Conservation (phyloP, 768 basidiomycete species). For the Russula compacta region DNA sequence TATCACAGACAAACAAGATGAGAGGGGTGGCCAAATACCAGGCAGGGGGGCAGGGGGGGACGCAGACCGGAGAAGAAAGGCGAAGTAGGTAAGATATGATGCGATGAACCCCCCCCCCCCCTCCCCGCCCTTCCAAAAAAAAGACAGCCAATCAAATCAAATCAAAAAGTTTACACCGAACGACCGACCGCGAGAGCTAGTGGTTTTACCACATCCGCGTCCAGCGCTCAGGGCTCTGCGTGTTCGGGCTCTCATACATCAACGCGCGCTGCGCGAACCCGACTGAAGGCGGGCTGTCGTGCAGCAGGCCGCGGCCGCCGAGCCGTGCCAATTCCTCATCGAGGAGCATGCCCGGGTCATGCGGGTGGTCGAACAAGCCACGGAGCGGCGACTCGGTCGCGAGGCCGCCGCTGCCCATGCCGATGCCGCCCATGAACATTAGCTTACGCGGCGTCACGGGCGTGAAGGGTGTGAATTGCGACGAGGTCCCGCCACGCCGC, state of each 20-base stretch:
- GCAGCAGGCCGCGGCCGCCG: conserved; percentile 26
- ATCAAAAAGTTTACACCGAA: neutral
- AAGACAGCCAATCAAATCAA: neutral
- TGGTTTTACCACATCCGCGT: conserved; percentile 24
- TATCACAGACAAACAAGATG: neutral
- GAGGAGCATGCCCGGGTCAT: conserved; percentile 56
- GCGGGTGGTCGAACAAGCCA: conserved; percentile 60
- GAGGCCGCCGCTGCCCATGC: neutral
- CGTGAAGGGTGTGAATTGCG: conserved; percentile 21
- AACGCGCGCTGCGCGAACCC: conserved; percentile 54
- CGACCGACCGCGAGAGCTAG: neutral
- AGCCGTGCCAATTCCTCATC: conserved; percentile 62
- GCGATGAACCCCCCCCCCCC: no score
- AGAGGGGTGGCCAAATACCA: neutral
- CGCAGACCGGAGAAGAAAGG: neutral
- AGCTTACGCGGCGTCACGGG: conserved; percentile 40
- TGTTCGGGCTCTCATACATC: conserved; percentile 68
- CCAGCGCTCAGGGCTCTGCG: conserved; percentile 47
- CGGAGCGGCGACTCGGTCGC: conserved; percentile 36
- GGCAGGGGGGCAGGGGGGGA: neutral
- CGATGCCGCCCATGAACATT: conserved; percentile 26
- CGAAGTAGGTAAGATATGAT: neutral
- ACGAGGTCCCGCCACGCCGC: conserved; percentile 27
- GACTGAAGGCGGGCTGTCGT: conserved; percentile 45
- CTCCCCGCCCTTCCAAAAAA: neutral